These are phyloP conservation scores for Penicillium subrubescens DNA, from an alignment of 495 filamentous ascomycete species.

Conservation along the genomic window DNA sequence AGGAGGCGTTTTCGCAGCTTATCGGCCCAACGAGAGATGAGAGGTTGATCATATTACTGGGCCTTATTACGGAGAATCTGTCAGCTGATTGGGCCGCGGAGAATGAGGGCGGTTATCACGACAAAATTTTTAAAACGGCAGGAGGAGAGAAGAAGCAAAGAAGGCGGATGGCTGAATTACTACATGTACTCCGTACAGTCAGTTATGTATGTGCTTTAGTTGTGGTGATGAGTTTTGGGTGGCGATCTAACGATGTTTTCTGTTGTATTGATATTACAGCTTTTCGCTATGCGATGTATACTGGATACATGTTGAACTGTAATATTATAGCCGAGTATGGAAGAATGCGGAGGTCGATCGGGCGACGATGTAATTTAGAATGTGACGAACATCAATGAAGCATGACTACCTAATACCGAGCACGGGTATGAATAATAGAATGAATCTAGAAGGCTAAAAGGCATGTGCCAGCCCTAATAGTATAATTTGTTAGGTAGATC, in stretches of 20 bases:
- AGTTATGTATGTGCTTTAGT: neutral
- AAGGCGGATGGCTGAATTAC: neutral
- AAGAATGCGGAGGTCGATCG: slow-evolving; percentile 1
- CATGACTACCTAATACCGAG: slow-evolving; percentile 1
- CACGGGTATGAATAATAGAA: slow-evolving; percentile 3
- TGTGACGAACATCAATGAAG: neutral
- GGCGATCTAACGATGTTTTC: slow-evolving; percentile 9
- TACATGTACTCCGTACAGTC: too few species aligned
- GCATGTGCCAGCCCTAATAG: neutral
- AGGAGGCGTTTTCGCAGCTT: slow-evolving; percentile 10
- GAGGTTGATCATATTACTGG: slow-evolving; percentile 29
- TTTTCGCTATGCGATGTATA: neutral
- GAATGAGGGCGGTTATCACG: slow-evolving; percentile 12
- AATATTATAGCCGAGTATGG: neutral
- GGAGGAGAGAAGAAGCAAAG: neutral
- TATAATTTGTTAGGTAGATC: neutral
- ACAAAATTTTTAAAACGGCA: neutral
- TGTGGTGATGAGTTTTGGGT: slow-evolving; percentile 1
- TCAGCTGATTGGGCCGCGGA: slow-evolving; percentile 24
- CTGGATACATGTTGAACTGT: neutral
- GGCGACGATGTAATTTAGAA: neutral
- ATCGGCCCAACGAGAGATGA: slow-evolving; percentile 34
- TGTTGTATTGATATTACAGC: slow-evolving; percentile 9
- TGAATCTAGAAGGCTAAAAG: neutral
- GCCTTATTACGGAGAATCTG: slow-evolving; percentile 22